phyloP scores from a whole-genome alignment of 192 early-diverging fungal genomes.

The Backusella sp. region DNA sequence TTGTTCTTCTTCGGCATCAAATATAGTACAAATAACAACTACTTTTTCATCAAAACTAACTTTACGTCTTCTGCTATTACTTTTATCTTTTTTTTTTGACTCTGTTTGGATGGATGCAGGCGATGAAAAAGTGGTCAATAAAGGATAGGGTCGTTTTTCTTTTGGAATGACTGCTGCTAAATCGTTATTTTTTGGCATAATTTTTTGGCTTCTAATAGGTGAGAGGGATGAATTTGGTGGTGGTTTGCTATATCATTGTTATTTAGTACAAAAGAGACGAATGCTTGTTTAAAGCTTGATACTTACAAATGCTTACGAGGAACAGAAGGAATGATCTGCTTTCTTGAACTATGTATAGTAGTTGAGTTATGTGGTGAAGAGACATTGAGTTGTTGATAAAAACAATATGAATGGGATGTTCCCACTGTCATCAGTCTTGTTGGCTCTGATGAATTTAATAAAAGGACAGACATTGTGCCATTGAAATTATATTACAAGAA shows the following conservation, averaged over 20 bases:
- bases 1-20: slow-evolving; percentile 8
- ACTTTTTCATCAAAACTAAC: slow-evolving; percentile 21
- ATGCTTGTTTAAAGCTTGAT: neutral
- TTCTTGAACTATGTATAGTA: slow-evolving; percentile 1
- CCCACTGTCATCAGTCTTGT: slow-evolving; percentile 5
- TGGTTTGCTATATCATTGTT: slow-evolving; percentile 3
- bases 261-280: neutral
- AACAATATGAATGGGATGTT: slow-evolving; percentile 8
- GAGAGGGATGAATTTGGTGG: slow-evolving; percentile 19
- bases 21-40: slow-evolving; percentile 13
- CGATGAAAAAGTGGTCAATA: slow-evolving; percentile 12
- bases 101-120: slow-evolving; percentile 1
- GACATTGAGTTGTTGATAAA: slow-evolving; percentile 13
- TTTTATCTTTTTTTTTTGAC: neutral
- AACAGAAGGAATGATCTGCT: slow-evolving; percentile 11
- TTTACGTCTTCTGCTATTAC: neutral
- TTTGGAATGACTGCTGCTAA: neutral
- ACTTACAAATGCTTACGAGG: slow-evolving; percentile 11
- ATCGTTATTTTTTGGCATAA: slow-evolving; percentile 4
- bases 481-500: neutral
- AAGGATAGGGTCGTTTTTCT: slow-evolving; percentile 11
- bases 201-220: slow-evolving; percentile 12
- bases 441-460: slow-evolving; percentile 3
- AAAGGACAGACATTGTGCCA: slow-evolving; percentile 6
- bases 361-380: neutral